Conservation (phyloP, 345 rosid species). For the Heritiera fomes region DNA sequence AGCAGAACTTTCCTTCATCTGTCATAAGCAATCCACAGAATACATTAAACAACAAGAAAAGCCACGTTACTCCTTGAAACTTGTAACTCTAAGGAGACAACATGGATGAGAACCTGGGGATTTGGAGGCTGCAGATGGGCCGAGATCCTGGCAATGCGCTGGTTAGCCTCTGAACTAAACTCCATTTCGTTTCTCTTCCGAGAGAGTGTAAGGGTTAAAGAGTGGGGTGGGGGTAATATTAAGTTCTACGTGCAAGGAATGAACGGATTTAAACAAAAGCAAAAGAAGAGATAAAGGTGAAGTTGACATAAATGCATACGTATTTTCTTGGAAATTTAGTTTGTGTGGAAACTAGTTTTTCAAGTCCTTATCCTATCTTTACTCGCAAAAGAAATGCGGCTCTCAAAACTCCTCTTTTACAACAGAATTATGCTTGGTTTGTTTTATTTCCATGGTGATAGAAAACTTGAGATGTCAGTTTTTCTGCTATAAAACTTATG, state of each 20-base stretch:
- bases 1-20: slow-evolving; percentile 51
- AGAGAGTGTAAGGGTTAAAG: background rate
- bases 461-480: background rate
- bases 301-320: slow-evolving; percentile 37
- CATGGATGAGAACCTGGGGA: slow-evolving; percentile 42
- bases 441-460: background rate
- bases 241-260: slow-evolving; percentile 10
- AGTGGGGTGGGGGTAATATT: background rate
- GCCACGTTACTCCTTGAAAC: background rate
- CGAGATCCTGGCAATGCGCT: slow-evolving; percentile 59
- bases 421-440: background rate
- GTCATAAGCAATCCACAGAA: slow-evolving; percentile 5
- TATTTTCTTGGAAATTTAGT: slow-evolving; percentile 15
- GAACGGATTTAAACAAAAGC: slow-evolving; percentile 20
- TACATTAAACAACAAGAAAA: slow-evolving; percentile 1
- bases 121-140: slow-evolving; percentile 58
- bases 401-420: slow-evolving; percentile 20
- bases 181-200: slow-evolving; percentile 40
- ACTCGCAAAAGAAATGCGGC: slow-evolving; percentile 36
- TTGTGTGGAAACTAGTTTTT: slow-evolving; percentile 45
- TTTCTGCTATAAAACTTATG: too few species aligned
- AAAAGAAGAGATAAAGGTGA: slow-evolving; percentile 39
- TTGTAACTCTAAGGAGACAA: background rate
- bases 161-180: slow-evolving; percentile 44
- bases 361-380: slow-evolving; percentile 52